phyloP scores from a whole-genome alignment of 2,329 filamentous ascomycete genomes.

The Huntiella savannae region DNA sequence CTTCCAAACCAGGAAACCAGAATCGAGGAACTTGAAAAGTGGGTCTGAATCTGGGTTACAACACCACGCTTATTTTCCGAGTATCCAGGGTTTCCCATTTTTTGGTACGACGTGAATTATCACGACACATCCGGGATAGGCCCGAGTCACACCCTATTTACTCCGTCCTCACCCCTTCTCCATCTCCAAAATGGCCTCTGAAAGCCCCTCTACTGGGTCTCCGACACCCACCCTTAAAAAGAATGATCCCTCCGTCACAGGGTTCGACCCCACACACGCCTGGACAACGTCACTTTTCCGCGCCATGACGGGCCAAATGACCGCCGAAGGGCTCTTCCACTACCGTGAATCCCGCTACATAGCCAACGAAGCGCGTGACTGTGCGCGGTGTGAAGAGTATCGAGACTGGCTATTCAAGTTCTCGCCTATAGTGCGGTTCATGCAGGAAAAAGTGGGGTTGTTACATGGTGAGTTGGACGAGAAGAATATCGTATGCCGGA shows the following conservation, averaged over 20 bases:
- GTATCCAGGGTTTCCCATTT: background rate
- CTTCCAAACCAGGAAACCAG: no score
- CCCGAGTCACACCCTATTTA: background rate
- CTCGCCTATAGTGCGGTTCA: conserved; percentile 72
- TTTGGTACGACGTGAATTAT: conserved; percentile 2
- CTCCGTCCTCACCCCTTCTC: background rate
- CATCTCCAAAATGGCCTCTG: conserved; percentile 2
- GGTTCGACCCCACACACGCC: conserved; percentile 39
- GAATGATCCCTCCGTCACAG: conserved; percentile 42
- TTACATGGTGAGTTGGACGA: conserved; percentile 59
- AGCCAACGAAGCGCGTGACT: conserved; percentile 59
- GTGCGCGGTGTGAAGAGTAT: conserved; percentile 59
- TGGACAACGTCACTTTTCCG: conserved; percentile 77
- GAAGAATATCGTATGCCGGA: conserved; percentile 61
- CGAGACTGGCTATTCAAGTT: conserved; percentile 70
- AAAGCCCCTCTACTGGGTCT: background rate
- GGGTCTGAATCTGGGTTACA: background rate
- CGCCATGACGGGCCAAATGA: conserved; percentile 57
- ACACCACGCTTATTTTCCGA: no score
- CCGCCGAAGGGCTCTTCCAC: conserved; percentile 46
- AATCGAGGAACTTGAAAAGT: background rate
- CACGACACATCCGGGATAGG: background rate
- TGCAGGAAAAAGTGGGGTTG: conserved; percentile 60
- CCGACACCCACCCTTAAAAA: conserved; percentile 20
- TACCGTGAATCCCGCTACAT: conserved; percentile 63